A percentile compares a stretch with the other conserved stretches of the same genome.
Conservation (phyloP, 148 eudicot species). For the Heliosperma pusillum region DNA sequence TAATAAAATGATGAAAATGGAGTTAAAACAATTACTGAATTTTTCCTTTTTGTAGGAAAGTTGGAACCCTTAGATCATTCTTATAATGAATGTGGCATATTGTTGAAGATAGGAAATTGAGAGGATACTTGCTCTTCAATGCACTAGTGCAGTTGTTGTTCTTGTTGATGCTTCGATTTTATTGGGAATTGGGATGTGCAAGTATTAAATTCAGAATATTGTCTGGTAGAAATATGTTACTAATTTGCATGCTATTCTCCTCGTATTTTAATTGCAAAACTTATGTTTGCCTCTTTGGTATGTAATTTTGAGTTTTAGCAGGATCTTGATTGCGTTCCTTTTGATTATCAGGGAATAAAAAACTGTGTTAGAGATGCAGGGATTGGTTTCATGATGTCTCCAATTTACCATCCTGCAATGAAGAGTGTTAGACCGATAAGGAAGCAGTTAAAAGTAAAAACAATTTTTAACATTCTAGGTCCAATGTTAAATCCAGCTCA, state of each 20-base stretch:
- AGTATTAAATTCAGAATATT: no score
- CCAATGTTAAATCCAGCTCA: slow-evolving; percentile 97
- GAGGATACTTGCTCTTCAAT: no score
- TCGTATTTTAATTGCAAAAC: background rate
- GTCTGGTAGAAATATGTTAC: no score
- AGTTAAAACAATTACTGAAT: background rate
- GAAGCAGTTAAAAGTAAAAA: slow-evolving; percentile 80
- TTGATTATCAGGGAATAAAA: slow-evolving; percentile 53
- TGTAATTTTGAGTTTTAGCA: slow-evolving; percentile 8
- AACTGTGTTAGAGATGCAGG: slow-evolving; percentile 80
- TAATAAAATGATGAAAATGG: background rate
- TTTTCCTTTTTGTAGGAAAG: background rate
- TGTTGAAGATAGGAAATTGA: no score
- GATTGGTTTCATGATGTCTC: slow-evolving; percentile 97
- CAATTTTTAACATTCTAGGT: slow-evolving; percentile 90
- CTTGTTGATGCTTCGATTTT: background rate
- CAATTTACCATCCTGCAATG: slow-evolving; percentile 96
- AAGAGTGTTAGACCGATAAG: slow-evolving; percentile 84
- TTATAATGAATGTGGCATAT: background rate
- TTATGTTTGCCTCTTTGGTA: background rate
- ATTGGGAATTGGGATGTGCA: background rate
- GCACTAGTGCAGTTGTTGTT: no score
- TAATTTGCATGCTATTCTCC: background rate
- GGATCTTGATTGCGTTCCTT: background rate
- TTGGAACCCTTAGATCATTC: background rate